Base-by-base conservation (phyloP, 371 early-diverging fungal species). In the Rhizopus arrhizus region DNA sequence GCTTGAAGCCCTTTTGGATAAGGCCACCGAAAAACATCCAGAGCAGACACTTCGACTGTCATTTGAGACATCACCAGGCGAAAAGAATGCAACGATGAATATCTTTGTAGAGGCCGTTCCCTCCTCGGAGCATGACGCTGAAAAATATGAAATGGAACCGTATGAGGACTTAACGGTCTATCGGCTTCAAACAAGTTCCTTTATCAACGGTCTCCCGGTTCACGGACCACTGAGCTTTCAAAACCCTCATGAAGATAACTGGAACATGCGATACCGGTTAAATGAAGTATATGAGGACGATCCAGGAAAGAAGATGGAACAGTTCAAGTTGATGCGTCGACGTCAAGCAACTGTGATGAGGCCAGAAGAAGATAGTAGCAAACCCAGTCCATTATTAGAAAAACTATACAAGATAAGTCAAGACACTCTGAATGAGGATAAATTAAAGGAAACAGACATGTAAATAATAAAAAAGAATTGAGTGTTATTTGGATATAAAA, bases 1-100 rank as follows among this genome's bases (percentile, higher is more conserved):
- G 42, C 74, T 94, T 54, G 75, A 88, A 47, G 70, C 71, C 47
- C 63, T 93, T 2, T 69, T 96, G 35, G 84, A 90, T 40, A 65
- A 62, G 7, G 84, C 85, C 2, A 88, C 88, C 0, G 62, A 77
- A 29, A 80, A 82, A 64, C 85, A 83, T 56, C 89, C 91, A 4
- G 61, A 84, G 16, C 77, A 80, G 70, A 68, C 80, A 2, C 56
- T 80, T 7, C 64, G 73, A 54, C 34, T 84, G 6, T 74, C 84
- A 12, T 74, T 84, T 51, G 75, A 82, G 31, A 64, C 75, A 9
- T 34, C 31, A 15, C 53, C 62, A 34, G 16, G 49, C 5, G 54
- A 62, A 28, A 32, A 36, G 3, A 46, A 64, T 10, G 60, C 75
- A 6, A 70, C 61, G 50, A 72, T 72, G 13, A 73, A 80, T 29